phyloP scores from a whole-genome alignment of 2,329 filamentous ascomycete species.

The Tothia fuscella region DNA sequence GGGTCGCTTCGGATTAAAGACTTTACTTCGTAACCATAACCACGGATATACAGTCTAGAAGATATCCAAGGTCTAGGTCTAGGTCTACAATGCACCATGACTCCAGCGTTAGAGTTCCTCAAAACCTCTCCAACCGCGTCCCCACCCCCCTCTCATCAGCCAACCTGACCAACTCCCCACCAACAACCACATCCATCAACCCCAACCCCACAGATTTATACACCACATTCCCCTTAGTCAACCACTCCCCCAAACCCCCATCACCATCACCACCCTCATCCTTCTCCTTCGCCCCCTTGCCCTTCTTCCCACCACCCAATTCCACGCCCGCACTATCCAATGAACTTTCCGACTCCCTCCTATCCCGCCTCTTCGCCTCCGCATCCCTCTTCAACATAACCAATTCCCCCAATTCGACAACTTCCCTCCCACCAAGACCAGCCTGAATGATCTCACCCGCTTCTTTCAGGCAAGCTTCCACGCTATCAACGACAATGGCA shows the following conservation, averaged over 20 bases:
- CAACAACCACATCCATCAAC: conserved; percentile 51
- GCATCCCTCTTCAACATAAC: conserved; percentile 49
- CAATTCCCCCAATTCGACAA: conserved; percentile 81
- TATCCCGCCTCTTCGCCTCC: conserved; percentile 25
- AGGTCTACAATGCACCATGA: too few species aligned
- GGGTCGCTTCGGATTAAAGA: too few species aligned
- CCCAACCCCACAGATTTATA: conserved; percentile 60
- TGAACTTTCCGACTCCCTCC: conserved; percentile 20
- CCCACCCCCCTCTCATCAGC: conserved; percentile 45
- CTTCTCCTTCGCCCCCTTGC: conserved; percentile 11
- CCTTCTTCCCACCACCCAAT: conserved; percentile 16
- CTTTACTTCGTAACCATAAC: too few species aligned
- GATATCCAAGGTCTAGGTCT: too few species aligned
- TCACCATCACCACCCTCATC: conserved; percentile 22
- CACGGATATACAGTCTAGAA: too few species aligned
- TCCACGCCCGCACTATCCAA: conserved; percentile 26
- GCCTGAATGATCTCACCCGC: conserved; percentile 80
- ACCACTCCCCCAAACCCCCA: conserved; percentile 42
- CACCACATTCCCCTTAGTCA: conserved; percentile 52
- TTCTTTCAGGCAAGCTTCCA: conserved; percentile 69
- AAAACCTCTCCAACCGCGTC: conserved; percentile 39
- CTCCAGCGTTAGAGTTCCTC: too few species aligned
- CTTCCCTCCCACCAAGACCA: conserved; percentile 56
- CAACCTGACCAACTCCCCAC: conserved; percentile 43
- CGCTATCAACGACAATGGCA: conserved; percentile 52